phyloP scores from a whole-genome alignment of 805 yeast species.

The Sungouiozyma ichnusensis region DNA sequence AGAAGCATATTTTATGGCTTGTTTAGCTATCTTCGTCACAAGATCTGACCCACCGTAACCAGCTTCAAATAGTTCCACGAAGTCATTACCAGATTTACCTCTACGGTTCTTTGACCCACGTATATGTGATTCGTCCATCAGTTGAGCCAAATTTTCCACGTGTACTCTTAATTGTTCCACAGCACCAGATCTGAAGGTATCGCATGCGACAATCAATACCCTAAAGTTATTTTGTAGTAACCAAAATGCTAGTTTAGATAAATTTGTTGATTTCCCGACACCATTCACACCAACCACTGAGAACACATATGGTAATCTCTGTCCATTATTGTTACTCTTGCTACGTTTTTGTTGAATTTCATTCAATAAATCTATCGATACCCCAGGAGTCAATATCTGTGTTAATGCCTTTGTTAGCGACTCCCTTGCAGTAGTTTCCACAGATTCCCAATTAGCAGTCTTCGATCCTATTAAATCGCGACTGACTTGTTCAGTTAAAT shows the following conservation, averaged over 20 bases:
- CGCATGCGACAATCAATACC: conserved; percentile 91
- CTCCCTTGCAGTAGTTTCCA: conserved; percentile 63
- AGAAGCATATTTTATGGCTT: conserved; percentile 74
- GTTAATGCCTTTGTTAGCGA: conserved; percentile 50
- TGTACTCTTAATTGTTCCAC: conserved; percentile 96
- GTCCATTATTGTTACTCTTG: conserved; percentile 16
- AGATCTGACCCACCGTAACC: conserved; percentile 96
- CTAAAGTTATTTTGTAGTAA: conserved; percentile 76
- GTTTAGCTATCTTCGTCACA: conserved; percentile 86
- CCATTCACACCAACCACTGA: conserved; percentile 98
- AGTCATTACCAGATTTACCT: conserved; percentile 32
- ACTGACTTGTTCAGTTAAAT: conserved; percentile 60
- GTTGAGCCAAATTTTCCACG: conserved; percentile 67
- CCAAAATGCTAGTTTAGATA: conserved; percentile 94
- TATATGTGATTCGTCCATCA: conserved; percentile 40
- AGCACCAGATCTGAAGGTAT: conserved; percentile 95
- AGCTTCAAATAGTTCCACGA: conserved; percentile 73
- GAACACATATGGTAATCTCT: conserved; percentile 71
- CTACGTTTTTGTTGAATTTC: conserved; percentile 49
- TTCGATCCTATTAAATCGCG: conserved; percentile 61
- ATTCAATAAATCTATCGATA: conserved; percentile 75
- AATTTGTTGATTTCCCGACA: conserved; percentile 92
- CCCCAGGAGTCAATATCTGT: conserved; percentile 80
- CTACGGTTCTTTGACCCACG: conserved; percentile 28
- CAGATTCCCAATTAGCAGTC: conserved; percentile 63